Conservation (phyloP, 805 yeast genomes). For the Candida railenensis region DNA sequence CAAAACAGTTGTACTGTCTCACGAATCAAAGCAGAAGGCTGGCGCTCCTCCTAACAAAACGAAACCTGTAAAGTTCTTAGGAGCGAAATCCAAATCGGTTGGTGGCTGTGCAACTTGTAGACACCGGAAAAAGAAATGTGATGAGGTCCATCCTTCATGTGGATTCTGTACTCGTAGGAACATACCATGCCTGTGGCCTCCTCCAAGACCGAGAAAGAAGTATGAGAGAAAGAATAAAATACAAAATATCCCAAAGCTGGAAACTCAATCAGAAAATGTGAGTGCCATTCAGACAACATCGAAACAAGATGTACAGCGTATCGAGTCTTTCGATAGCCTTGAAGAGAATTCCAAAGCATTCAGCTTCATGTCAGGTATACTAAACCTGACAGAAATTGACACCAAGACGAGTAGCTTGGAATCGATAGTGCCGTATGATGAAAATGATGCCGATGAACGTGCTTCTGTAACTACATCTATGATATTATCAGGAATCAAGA, state of each 20-base stretch:
- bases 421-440: not conserved
- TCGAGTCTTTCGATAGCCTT: not conserved
- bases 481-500: not conserved
- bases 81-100: not conserved
- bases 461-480: not conserved
- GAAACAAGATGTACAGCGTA: not conserved
- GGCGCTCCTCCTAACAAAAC: not conserved
- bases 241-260: not conserved
- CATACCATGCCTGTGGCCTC: conserved; percentile 43
- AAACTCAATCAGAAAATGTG: no score
- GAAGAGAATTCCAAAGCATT: not conserved
- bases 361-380: not conserved
- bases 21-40: not conserved
- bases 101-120: conserved; percentile 59
- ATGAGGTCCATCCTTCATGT: conserved; percentile 47
- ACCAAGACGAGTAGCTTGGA: not conserved
- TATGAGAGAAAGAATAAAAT: not conserved
- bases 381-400: not conserved
- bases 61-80: not conserved
- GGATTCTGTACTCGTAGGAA: conserved; percentile 44
- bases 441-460: not conserved
- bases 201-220: not conserved
- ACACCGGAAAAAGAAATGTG: conserved; percentile 64
- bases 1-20: not conserved
- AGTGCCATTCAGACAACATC: no score